Percentiles rank a stretch among this genome's conserved stretches.
These are phyloP conservation scores for Glutinoglossum americanum DNA, from an alignment of 495 filamentous ascomycete species.

Conservation along the genomic window DNA sequence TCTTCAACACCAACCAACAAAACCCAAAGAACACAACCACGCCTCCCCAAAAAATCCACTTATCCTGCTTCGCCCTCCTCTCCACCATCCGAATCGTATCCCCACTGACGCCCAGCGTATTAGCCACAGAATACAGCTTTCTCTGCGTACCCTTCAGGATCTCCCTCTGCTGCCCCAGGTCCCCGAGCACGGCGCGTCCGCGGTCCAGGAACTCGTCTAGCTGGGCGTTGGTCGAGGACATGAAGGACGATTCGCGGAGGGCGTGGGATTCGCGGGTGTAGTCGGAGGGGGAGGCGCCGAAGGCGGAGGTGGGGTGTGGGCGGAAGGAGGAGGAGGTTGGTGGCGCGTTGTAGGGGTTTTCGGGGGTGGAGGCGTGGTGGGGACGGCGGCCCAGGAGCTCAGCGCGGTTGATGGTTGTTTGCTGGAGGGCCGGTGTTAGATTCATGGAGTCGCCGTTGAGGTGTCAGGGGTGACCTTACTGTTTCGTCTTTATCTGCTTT, in stretches of 20 bases:
- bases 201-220: slow-evolving; percentile 88
- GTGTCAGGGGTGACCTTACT: no score
- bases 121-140: slow-evolving; percentile 74
- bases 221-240: slow-evolving; percentile 50
- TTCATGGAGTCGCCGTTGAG: no score
- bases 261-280: slow-evolving; percentile 56
- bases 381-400: slow-evolving; percentile 85
- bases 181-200: slow-evolving; percentile 70
- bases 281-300: slow-evolving; percentile 34
- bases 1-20: no score
- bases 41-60: no score
- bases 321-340: slow-evolving; percentile 16
- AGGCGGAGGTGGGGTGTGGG: slow-evolving; percentile 11
- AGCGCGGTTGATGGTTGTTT: slow-evolving; percentile 46
- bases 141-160: slow-evolving; percentile 88
- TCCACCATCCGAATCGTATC: no score
- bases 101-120: no score
- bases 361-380: slow-evolving; percentile 68
- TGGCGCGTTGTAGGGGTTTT: slow-evolving; percentile 75
- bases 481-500: slow-evolving; percentile 55
- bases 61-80: no score
- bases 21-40: no score
- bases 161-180: slow-evolving; percentile 76
- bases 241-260: slow-evolving; percentile 79
- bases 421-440: no score